Conservation (phyloP, 805 yeast genomes). For the Candida chauliodis region DNA sequence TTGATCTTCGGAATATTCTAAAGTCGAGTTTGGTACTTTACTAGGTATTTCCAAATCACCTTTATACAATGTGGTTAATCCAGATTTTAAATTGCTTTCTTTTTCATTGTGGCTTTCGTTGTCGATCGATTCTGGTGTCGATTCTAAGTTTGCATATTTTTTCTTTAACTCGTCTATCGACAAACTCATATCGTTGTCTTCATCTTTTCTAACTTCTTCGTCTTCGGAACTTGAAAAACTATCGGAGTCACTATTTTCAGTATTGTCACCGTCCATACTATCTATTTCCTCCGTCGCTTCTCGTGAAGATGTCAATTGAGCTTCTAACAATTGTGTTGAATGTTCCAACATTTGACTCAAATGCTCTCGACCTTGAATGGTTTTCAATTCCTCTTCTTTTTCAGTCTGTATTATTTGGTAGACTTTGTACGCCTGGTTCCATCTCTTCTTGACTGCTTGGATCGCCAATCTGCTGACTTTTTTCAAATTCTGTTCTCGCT, state of each 20-base stretch:
- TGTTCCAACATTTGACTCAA: slow-evolving; percentile 84
- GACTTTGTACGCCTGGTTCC: slow-evolving; percentile 87
- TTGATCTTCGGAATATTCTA: slow-evolving; percentile 30
- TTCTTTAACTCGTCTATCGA: slow-evolving; percentile 53
- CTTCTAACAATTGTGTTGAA: slow-evolving; percentile 84
- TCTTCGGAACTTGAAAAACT: slow-evolving; percentile 15
- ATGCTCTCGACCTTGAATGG: slow-evolving; percentile 81
- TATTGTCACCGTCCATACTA: slow-evolving; percentile 18
- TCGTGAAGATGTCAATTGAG: slow-evolving; percentile 52
- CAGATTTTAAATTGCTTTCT: slow-evolving; percentile 12
- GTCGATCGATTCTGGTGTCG: slow-evolving; percentile 10
- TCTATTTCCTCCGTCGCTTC: slow-evolving; percentile 24
- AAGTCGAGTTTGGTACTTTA: neutral
- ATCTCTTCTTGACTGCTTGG: slow-evolving; percentile 81
- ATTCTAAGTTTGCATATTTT: slow-evolving; percentile 50
- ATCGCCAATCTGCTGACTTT: slow-evolving; percentile 78
- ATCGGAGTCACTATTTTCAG: slow-evolving; percentile 14
- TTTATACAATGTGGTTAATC: slow-evolving; percentile 16
- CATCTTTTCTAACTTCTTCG: slow-evolving; percentile 16
- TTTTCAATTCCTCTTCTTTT: slow-evolving; percentile 75
- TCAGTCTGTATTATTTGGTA: slow-evolving; percentile 68
- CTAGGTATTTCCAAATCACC: neutral
- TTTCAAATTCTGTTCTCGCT: slow-evolving; percentile 65
- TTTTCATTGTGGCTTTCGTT: slow-evolving; percentile 12
- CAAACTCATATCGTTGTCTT: slow-evolving; percentile 45